Evolutionary conservation across 331 rosid genomes (phyloP).

Genomic region (Rosa hybrid): DNA sequence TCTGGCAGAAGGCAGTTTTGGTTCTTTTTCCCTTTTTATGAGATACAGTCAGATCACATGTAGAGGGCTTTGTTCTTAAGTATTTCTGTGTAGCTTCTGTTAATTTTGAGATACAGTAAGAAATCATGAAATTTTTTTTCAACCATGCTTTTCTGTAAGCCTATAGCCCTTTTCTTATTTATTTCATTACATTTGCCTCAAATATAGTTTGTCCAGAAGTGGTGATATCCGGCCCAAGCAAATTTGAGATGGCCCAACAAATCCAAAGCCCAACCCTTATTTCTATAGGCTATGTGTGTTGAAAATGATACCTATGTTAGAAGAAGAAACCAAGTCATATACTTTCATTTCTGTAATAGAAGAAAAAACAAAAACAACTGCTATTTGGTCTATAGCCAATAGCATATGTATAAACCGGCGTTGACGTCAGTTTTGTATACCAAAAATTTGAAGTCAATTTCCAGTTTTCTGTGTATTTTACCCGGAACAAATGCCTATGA

Average conservation of each 20-base stretch:
- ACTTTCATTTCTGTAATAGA: background rate
- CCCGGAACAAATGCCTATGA: conserved; percentile 24
- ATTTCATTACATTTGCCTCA: too few relatives aligned
- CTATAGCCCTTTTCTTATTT: too few relatives aligned
- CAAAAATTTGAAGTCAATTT: conserved; percentile 31
- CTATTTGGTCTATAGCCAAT: background rate
- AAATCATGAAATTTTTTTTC: too few relatives aligned
- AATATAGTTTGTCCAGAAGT: too few relatives aligned
- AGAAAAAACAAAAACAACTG: background rate
- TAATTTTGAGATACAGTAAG: background rate
- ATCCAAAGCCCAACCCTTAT: too few relatives aligned
- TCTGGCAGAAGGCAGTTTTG: background rate
- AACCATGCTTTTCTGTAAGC: too few relatives aligned
- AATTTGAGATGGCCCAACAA: too few relatives aligned
- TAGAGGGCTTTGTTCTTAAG: background rate
- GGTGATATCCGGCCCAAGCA: too few relatives aligned
- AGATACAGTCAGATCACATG: background rate
- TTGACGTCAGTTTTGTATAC: background rate
- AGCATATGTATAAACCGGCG: conserved; percentile 39
- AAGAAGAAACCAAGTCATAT: background rate
- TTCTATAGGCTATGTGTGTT: background rate
- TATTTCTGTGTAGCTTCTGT: background rate
- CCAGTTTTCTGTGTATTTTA: conserved; percentile 18
- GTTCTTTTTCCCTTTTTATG: background rate
- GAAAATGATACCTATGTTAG: background rate